Base-by-base conservation (phyloP, 2,329 filamentous ascomycete species). In the Fusarium subtropicale region DNA sequence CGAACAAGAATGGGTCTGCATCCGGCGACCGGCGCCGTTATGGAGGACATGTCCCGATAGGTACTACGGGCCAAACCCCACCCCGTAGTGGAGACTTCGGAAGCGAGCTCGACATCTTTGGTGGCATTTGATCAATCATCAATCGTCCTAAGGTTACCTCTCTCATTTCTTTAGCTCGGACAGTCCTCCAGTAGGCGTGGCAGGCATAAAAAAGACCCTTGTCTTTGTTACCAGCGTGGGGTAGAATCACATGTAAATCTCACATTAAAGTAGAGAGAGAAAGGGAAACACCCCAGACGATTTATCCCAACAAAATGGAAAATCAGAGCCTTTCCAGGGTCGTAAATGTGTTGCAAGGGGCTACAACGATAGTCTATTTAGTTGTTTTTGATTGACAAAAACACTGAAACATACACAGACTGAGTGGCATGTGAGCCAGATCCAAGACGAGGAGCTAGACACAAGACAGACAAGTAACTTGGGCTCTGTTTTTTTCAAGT, bases 1-100 rank as follows among this genome's bases (percentile, higher is more conserved):
- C 53, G 56, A 26, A 47, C 41, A 48, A 47, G 42, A 55, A 51
- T 54, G 57, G 53, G 69, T 59, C 63, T 74, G 70, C 56, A 73
- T 47, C 63, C 63, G 68, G 71, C 56, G 46, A 52, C 55, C 56
- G 66, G 68, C 62, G 71, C 72, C 72, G 66, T 74, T 48, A 56
- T 66, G 22, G 44, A 73, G 59, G 72, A 66, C 72, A 59, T 53
- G 63, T 69, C 72, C 72, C 72, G 72, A 74, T 74, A 74, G 72
- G 68, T 51, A 74, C 61, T 45, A 60, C 65, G 65, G 66, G 42
- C 61, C 41, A 34, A 58, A 44, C 68, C 41, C 71, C 71, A 71
- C 71, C 54, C 56, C 72, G 64, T 55, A 38, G 72, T 71, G 72
- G 72, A 65, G 65, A 46, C 68, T n/a, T 64, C 68, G 68, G 68